phyloP scores from a whole-genome alignment of 1,139 yeast species.

The Yamadazyma dendronema region DNA sequence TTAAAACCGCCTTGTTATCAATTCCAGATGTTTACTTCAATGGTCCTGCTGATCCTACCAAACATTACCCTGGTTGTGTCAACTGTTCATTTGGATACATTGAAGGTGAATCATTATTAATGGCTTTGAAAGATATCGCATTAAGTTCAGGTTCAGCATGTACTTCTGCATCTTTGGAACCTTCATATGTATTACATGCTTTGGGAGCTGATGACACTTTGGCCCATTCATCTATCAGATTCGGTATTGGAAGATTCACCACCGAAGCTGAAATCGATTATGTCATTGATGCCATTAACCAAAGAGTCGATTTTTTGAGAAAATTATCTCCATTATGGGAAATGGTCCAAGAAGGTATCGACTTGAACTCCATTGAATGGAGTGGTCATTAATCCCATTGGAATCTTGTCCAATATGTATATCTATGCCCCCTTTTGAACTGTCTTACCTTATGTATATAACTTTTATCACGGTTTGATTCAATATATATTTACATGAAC shows the following conservation, averaged over 20 bases:
- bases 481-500: too few relatives aligned
- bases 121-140: slow-evolving; percentile 98
- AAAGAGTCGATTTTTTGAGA: slow-evolving; percentile 87
- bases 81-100: slow-evolving; percentile 95
- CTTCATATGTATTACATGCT: slow-evolving; percentile 94
- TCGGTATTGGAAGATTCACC: slow-evolving; percentile 96
- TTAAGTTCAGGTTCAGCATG: slow-evolving; percentile 98
- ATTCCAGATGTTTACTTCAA: slow-evolving; percentile 88
- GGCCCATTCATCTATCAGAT: slow-evolving; percentile 95
- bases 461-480: too few relatives aligned
- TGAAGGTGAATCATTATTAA: slow-evolving; percentile 94
- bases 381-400: slow-evolving; percentile 84
- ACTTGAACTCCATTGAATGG: slow-evolving; percentile 92
- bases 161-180: slow-evolving; percentile 97
- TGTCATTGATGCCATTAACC: slow-evolving; percentile 81
- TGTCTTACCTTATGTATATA: too few relatives aligned
- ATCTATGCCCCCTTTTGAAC: too few relatives aligned
- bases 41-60: slow-evolving; percentile 66
- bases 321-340: slow-evolving; percentile 97
- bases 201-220: slow-evolving; percentile 97
- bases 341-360: slow-evolving; percentile 98
- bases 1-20: slow-evolving; percentile 68
- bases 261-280: slow-evolving; percentile 95
- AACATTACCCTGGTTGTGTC: slow-evolving; percentile 86
- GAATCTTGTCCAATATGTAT: too few relatives aligned